Percentiles rank a stretch among this genome's conserved stretches.
Evolutionary conservation across 805 yeast species (phyloP).

Genomic region (Myxozyma melibiosi): DNA sequence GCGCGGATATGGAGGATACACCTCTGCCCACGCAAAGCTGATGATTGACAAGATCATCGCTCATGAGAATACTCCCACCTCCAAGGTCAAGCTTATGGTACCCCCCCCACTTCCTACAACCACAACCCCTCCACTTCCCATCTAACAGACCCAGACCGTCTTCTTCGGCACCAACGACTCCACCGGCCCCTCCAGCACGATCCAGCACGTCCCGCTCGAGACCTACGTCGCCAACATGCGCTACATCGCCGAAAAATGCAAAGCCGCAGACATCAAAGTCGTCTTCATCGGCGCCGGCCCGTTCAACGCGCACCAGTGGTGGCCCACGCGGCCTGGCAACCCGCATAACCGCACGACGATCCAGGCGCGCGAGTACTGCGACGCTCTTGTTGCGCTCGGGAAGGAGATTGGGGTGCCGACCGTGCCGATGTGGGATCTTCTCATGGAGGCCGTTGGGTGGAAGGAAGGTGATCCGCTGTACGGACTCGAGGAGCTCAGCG

Average conservation of each 20-base stretch:
- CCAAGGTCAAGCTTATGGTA: constrained; percentile 42
- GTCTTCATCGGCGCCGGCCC: constrained; percentile 30
- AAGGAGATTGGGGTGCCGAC: constrained; percentile 54
- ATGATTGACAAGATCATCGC: constrained; percentile 56
- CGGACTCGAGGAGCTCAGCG: constrained; percentile 18
- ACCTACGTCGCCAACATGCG: constrained; percentile 54
- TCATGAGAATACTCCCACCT: constrained; percentile 48
- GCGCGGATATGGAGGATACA: constrained; percentile 81
- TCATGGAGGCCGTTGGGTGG: constrained; percentile 49
- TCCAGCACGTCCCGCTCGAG: constrained; percentile 55
- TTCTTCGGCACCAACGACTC: constrained; percentile 87
- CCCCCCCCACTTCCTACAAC: background rate
- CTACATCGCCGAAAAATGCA: constrained; percentile 50
- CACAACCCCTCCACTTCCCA: constrained; percentile 10
- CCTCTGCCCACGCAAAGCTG: constrained; percentile 58
- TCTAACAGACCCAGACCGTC: constrained; percentile 47
- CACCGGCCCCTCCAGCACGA: constrained; percentile 43
- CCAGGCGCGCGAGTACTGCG: constrained; percentile 53
- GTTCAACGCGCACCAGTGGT: constrained; percentile 26
- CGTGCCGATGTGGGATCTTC: constrained; percentile 55
- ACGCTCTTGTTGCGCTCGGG: constrained; percentile 53
- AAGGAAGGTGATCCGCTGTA: constrained; percentile 36
- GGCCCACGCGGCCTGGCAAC: constrained; percentile 10
- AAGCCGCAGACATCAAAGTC: constrained; percentile 23
- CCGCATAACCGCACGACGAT: constrained; percentile 48